Base-by-base conservation (phyloP, 2,329 filamentous ascomycete species). In the Microcyclospora tardicrescens region DNA sequence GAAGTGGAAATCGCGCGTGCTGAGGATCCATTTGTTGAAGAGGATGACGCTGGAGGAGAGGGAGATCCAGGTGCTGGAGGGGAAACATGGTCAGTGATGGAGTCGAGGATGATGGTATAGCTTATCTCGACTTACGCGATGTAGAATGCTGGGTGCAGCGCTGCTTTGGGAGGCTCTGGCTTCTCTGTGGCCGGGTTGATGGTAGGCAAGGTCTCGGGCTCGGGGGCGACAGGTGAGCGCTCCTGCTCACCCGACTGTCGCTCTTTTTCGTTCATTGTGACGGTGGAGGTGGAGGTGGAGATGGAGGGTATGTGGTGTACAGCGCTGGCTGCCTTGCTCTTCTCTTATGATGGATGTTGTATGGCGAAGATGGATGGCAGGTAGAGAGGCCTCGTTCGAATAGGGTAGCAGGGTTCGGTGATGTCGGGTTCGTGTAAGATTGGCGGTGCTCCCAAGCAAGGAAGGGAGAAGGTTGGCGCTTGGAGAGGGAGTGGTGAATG, bases 1-100 rank as follows among this genome's bases (percentile, higher is more conserved):
- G 58, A 65, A 73, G 44, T 63, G 75, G 70, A 95, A 95, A 47
- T 84, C 73, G 46, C 81, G 73, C 30, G 81, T 87, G 56, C 89
- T 79, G 46, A 96, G 74, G 56, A 98, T 85, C 77, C 84, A 94
- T 76, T 98, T 98, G 79, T 98, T 96, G 80, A 95, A 96, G 45
- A 98, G 72, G 61, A 98, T 98, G 59, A 96, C 86, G 54, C 81
- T 84, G 33, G 86, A 94, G 57, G 84, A 93, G 61, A 95, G 72
- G 43, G 79, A 69, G 59, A 98, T 96, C 91, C 91, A 98, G 52
- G 79, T 71, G 54, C 87, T 94, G 62, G 31, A 40, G 28, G 19
- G 19, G 8, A 24, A 8, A n/a, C n/a, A n/a, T 32, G 12, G 30
- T 32, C 30, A 32, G 30, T 15, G 30, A 6, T 32, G 14, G 12